These are phyloP conservation scores for Psophocarpus tetragonolobus DNA, from an alignment of 306 rosid species.

Conservation along the genomic window DNA sequence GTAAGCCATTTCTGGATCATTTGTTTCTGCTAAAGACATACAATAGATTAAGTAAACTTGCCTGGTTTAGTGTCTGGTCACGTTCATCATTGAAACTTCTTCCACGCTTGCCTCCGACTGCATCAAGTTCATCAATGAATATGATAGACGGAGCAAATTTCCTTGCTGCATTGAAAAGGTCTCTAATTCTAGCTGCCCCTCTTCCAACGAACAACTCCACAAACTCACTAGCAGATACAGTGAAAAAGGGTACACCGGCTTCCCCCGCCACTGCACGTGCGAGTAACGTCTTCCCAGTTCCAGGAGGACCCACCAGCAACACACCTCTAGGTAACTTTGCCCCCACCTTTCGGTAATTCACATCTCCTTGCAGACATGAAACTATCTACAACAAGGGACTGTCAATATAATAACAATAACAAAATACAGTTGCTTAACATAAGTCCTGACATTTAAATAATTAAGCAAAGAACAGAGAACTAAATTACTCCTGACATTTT, in stretches of 20 bases:
- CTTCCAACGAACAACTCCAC: slow-evolving; percentile 97
- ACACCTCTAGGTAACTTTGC: slow-evolving; percentile 95
- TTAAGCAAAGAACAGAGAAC: not conserved
- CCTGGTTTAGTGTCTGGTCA: slow-evolving; percentile 95
- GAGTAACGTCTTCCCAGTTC: slow-evolving; percentile 94
- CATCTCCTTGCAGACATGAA: slow-evolving; percentile 87
- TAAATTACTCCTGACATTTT: not conserved
- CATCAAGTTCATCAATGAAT: slow-evolving; percentile 97
- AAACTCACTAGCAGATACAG: slow-evolving; percentile 96
- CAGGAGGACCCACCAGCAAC: slow-evolving; percentile 92
- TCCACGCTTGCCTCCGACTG: slow-evolving; percentile 97
- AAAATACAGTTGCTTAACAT: slow-evolving; percentile 20
- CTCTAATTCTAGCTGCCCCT: slow-evolving; percentile 96
- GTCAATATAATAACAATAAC: slow-evolving; percentile 37
- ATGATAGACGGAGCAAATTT: slow-evolving; percentile 81
- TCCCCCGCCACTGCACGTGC: slow-evolving; percentile 99
- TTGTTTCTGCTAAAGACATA: slow-evolving; percentile 12
- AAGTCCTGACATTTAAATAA: not conserved
- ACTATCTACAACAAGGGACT: slow-evolving; percentile 66
- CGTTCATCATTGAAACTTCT: slow-evolving; percentile 96
- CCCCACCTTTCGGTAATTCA: slow-evolving; percentile 83
- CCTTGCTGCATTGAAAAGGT: slow-evolving; percentile 83
- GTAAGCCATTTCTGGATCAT: not conserved
- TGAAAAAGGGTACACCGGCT: slow-evolving; percentile 94
- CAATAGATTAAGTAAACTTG: slow-evolving; percentile 29